Conservation (phyloP, 768 basidiomycete genomes). For the Leucosporidium creatinivorum region DNA sequence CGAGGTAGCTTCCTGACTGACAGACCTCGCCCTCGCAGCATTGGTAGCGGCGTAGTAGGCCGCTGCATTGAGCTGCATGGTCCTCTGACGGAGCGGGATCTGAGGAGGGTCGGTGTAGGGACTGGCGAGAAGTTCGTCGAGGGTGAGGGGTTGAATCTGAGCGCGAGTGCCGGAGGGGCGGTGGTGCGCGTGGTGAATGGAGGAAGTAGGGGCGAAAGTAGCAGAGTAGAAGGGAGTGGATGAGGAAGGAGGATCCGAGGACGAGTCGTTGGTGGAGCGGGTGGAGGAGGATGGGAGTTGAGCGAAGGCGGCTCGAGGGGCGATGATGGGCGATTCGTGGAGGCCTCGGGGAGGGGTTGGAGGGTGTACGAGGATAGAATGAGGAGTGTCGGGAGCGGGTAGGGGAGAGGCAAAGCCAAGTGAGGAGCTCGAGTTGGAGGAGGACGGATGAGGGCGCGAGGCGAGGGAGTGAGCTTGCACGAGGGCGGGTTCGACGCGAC, state of each 20-base stretch:
- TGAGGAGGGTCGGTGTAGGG: neutral
- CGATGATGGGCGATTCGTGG: neutral
- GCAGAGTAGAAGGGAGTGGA: neutral
- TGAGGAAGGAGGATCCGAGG: neutral
- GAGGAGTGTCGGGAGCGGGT: neutral
- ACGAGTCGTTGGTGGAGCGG: neutral
- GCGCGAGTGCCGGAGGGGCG: no score
- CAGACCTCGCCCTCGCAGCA: neutral
- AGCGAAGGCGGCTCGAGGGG: no score
- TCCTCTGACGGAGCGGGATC: no score
- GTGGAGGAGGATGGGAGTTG: no score
- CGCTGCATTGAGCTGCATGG: no score
- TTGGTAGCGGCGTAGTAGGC: no score
- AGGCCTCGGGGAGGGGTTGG: neutral
- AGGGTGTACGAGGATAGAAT: neutral
- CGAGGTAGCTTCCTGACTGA: neutral
- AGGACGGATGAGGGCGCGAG: neutral
- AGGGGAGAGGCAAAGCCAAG: neutral
- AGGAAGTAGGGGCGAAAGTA: no score
- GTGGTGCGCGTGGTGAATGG: no score
- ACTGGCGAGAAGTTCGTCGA: neutral
- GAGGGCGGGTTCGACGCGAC: no score
- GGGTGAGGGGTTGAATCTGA: neutral
- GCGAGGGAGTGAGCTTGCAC: neutral
- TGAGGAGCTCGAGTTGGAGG: neutral